Base-by-base conservation (phyloP, 2,329 filamentous ascomycete genomes). In the Allantophomopsis cytisporea region DNA sequence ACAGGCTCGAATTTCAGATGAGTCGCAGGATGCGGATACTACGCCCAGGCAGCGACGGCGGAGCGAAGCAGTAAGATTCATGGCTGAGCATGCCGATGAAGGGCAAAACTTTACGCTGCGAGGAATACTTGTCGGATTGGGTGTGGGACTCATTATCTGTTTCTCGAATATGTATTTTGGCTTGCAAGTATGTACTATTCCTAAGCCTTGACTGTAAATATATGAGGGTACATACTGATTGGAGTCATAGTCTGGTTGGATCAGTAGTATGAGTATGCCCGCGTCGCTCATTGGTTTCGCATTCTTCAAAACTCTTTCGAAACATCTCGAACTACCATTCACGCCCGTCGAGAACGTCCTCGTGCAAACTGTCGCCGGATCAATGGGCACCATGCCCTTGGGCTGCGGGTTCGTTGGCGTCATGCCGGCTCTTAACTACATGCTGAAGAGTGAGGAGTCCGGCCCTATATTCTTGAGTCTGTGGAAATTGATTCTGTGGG, bases 151-250 rank as follows among this genome's bases (percentile, higher is more conserved):
- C 4, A 68, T 96, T 40, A 94, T 96, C 53, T 91, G 84, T 55
- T 94, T 94, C 58, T 93, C 85, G 39, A 98, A 98, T 57, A 95
- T 93, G 68, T 98, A 96, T 60, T 98, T 98, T 57, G 91, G 91
- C n/a, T 68, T 98, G 23, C 91, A 94, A 62, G 93, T 28, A 12
- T 12, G 23, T 28, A 10, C 10, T 85, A 20, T 66, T 67, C 45
- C 72, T 67, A 68, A 66, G 75, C 47, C 44, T 33, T 42, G 43
- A 35, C 47, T 43, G 46, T 42, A 47, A 15, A 42, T 37, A 2
- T 21, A 10, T 23, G 15, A 21, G 15, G 13, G 14, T 32, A 15
- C 14, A 17, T 17, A 18, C 41, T 43, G 32, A 41, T 28, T 8
- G 23, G 8, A 10, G 7, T 6, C 23, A 28, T 10, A 96, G 62